Base-by-base conservation (phyloP, 441 rosid species). In the Metrosideros polymorpha region DNA sequence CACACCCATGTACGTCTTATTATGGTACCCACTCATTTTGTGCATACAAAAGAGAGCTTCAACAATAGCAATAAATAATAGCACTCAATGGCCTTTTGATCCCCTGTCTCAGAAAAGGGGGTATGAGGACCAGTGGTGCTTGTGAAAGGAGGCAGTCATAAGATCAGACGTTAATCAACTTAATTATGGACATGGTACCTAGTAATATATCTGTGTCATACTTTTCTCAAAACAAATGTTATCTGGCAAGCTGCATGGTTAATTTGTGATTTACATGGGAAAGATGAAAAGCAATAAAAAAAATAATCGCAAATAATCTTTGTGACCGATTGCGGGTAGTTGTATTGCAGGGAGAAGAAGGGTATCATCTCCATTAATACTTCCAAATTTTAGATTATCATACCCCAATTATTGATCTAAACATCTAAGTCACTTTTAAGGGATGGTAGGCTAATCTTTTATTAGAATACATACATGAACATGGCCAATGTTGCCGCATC, bases 51-150 rank as follows among this genome's bases (percentile, higher is more conserved):
- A 83, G 84, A 75, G 83, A 84, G 61, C 84, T 59, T 85, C 85
- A 86, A 86, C 50, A 5, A 24, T 83, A 83, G 49, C 55, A 66
- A 50, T 27, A 51, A 85, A 85, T 79, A 51, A 86, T 86, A 88
- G 61, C 77, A 51, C 63, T 30, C 71, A 57, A 42, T 88, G 85
- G 86, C 87, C 83, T 85, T 35, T 56, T 30, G 30, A 32, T 53
- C 53, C 53, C 86, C 29, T 86, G 92, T 93, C 91, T 82, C 86
- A 66, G 35, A 88, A 90, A 91, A 86, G 91, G 92, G 85, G 84
- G 90, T 86, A 82, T 63, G 82, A 84, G 47, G 82, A 88, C 87
- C 77, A 54, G 12, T 66, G 90, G 92, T 85, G 43, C 83, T 84
- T 82, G 82, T 39, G 89, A 83, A 88, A 82, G 89, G 89, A 89